Evolutionary conservation across 148 eudicot species (phyloP), one percentile per base, ranked within the genome.

Genomic region (Vaccinium vitisidaea): DNA sequence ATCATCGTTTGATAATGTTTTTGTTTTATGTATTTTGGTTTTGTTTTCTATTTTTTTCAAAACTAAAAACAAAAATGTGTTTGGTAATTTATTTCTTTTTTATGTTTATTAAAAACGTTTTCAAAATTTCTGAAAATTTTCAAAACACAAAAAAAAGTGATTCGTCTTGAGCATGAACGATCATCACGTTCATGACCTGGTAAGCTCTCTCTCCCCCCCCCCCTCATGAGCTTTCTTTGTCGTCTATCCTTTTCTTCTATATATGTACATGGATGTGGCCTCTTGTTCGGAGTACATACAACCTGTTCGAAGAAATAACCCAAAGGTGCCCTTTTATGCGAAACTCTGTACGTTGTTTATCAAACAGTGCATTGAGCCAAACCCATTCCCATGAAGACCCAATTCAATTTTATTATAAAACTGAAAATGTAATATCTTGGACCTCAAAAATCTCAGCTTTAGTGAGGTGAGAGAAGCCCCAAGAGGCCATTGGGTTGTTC

Each of bases 401-500:
- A 58, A 21, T 55, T 86, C 85, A 53, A 3, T 67, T 81, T 78
- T 58, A 5, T n/a, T 54, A 73, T 79, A 74, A 87, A 80, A 76
- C 87, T 70, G 85, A 83, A 53, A 18, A 84, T 69, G 84, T 89
- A 0, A 77, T 85, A 46, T 61, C 83, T 73, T 91, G 94, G 96
- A 90, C 94, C 2, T 86, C 92, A 3, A 84, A 67, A 58, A 88
- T 93, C 48, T 92, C 94, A n/a, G 50, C 84, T 75, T 88, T 91
- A 82, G 90, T 89, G 58, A 84, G 89, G 65, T 86, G 86, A 83
- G 87, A 88, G 79, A 86, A 84, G 82, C 87, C 91, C 6, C 32
- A 39, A 75, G 90, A 91, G 19, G 96, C 96, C 74, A 85, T 93
- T 84, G 75, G 69, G 43, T 25, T 84, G 86, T 93, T 92, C 84